Conservation (phyloP, 768 basidiomycete species). For the Mycena leptocephala region DNA sequence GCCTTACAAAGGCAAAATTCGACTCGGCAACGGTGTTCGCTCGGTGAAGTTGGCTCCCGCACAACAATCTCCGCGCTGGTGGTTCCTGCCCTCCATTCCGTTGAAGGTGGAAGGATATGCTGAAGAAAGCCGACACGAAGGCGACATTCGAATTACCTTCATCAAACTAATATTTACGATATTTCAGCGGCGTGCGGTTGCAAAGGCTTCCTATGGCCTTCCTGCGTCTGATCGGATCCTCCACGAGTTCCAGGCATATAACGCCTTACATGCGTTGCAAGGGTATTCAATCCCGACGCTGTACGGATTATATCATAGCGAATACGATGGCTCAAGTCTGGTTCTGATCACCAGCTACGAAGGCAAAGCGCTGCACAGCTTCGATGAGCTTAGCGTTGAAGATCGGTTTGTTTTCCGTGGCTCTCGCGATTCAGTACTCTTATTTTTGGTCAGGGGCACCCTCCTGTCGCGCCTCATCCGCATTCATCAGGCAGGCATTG, state of each 20-base stretch:
- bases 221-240: neutral
- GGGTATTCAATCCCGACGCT: slow-evolving; percentile 5
- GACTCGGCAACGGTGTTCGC: neutral
- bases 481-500: slow-evolving; percentile 7
- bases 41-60: neutral
- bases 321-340: neutral
- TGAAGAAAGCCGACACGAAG: slow-evolving; percentile 7
- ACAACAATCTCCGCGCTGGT: neutral
- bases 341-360: slow-evolving; percentile 5
- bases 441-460: neutral
- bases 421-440: neutral
- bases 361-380: neutral
- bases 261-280: slow-evolving; percentile 7
- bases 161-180: neutral
- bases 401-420: slow-evolving; percentile 1
- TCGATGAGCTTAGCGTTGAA: neutral
- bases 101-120: slow-evolving; percentile 1
- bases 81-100: neutral
- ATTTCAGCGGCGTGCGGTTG: neutral
- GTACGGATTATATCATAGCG: neutral
- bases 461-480: slow-evolving; percentile 8
- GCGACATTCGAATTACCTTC: slow-evolving; percentile 4
- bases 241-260: slow-evolving; percentile 2
- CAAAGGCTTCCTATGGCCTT: slow-evolving; percentile 12
- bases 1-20: neutral